Evolutionary conservation across 345 rosid genomes (phyloP).

Genomic region (Ceriops tagal): DNA sequence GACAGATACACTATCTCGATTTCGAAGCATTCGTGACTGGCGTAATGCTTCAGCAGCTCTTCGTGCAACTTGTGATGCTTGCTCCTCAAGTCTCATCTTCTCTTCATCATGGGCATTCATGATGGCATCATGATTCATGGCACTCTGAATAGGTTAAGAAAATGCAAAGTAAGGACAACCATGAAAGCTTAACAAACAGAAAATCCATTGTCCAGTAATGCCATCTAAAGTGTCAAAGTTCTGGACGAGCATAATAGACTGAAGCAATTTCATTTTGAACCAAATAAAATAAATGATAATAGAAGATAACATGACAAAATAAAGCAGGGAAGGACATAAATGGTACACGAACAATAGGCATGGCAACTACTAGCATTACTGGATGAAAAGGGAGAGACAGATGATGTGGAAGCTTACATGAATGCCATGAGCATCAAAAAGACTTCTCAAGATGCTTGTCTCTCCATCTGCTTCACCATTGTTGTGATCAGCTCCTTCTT

Average conservation of each 20-base stretch:
- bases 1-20: constrained; percentile 67
- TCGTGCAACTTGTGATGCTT: constrained; percentile 87
- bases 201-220: no score
- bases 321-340: no score
- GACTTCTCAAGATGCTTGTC: constrained; percentile 71
- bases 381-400: not conserved
- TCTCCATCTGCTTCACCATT: constrained; percentile 59
- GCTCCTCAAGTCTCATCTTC: constrained; percentile 79
- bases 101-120: constrained; percentile 71
- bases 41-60: constrained; percentile 94
- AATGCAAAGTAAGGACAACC: not conserved
- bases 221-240: no score
- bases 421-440: constrained; percentile 79
- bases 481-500: constrained; percentile 39
- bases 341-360: no score
- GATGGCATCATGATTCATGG: constrained; percentile 80
- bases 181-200: not conserved
- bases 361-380: not conserved
- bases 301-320: no score
- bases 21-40: constrained; percentile 79
- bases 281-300: no score
- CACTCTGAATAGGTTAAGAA: constrained; percentile 51
- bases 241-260: not conserved
- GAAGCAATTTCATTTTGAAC: not conserved
- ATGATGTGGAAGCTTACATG: constrained; percentile 55